A percentile compares a stretch with the other conserved stretches of the same genome.
These are phyloP conservation scores for Pythium aphanidermatum DNA, from an alignment of 352 stramenopile species.

Conservation along the genomic window DNA sequence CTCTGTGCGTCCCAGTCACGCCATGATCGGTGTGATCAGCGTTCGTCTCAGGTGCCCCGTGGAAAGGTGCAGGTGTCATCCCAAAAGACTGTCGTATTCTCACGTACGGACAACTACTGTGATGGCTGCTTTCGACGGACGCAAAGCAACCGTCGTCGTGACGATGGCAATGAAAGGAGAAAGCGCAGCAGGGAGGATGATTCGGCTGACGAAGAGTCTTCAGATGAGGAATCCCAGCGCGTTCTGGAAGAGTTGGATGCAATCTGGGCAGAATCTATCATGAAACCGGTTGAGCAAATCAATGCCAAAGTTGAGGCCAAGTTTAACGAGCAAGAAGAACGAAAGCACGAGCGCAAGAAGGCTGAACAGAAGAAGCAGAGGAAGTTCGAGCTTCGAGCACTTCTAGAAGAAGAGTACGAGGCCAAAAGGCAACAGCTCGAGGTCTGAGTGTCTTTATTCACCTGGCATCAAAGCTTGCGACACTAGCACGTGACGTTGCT, in stretches of 20 bases:
- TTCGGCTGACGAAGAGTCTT: neutral
- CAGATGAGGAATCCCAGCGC: neutral
- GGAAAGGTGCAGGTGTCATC: slow-evolving; percentile 14
- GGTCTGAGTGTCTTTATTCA: too few species aligned
- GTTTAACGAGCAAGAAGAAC: slow-evolving; percentile 22
- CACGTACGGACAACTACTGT: slow-evolving; percentile 4
- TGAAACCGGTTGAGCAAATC: slow-evolving; percentile 22
- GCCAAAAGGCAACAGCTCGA: neutral
- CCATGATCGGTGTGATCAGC: neutral
- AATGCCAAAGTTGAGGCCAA: slow-evolving; percentile 34
- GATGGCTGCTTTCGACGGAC: neutral
- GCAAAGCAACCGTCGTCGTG: neutral
- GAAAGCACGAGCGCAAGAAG: slow-evolving; percentile 37
- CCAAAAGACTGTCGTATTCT: slow-evolving; percentile 13
- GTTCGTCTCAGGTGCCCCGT: neutral
- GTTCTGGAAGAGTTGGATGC: neutral
- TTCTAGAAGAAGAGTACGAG: slow-evolving; percentile 7
- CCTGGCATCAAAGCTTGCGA: too few species aligned
- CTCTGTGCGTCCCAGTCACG: neutral
- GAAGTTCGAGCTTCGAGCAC: slow-evolving; percentile 17
- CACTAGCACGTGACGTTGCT: too few species aligned
- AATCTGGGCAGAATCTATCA: slow-evolving; percentile 12
- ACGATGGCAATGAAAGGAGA: neutral
- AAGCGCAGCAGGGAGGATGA: neutral
- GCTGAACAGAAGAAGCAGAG: slow-evolving; percentile 17